Conservation (phyloP, 768 basidiomycete genomes). For the Trametes sanguinea region DNA sequence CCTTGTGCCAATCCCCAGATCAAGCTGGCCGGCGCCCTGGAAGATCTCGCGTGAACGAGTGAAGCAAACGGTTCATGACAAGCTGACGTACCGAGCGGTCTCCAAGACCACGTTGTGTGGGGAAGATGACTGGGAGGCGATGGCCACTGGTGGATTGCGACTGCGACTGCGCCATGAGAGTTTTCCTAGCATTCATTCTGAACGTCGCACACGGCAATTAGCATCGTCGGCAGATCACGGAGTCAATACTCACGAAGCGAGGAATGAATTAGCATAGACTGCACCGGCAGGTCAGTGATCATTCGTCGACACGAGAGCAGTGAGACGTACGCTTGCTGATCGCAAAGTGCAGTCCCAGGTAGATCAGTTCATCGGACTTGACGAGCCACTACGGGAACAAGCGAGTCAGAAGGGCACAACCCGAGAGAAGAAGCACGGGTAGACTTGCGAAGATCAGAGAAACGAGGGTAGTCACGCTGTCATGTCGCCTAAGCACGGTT, state of each 20-base stretch:
- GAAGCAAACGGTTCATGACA: not conserved
- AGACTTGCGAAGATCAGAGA: conserved; percentile 31
- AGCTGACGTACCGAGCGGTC: not conserved
- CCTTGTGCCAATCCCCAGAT: conserved; percentile 14
- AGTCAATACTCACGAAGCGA: conserved; percentile 27
- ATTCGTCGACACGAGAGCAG: too few relatives aligned
- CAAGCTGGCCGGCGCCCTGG: conserved; percentile 9
- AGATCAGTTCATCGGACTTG: conserved; percentile 28
- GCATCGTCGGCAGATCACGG: not conserved
- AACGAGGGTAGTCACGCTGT: conserved; percentile 26
- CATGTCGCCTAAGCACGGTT: not conserved
- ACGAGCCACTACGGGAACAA: conserved; percentile 27
- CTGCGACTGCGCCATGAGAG: conserved; percentile 19
- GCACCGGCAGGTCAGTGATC: not conserved
- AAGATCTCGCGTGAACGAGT: not conserved
- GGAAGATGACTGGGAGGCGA: conserved; percentile 21
- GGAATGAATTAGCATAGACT: conserved; percentile 34
- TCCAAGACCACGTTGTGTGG: conserved; percentile 7
- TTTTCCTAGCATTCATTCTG: conserved; percentile 30
- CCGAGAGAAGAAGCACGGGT: not conserved
- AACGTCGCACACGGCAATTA: not conserved
- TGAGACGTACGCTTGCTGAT: conserved; percentile 32
- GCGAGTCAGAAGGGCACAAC: not conserved
- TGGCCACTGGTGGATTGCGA: conserved; percentile 14
- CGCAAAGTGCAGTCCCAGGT: conserved; percentile 32